Base-by-base conservation (phyloP, 2,329 filamentous ascomycete species). In the Fusarium redolens region DNA sequence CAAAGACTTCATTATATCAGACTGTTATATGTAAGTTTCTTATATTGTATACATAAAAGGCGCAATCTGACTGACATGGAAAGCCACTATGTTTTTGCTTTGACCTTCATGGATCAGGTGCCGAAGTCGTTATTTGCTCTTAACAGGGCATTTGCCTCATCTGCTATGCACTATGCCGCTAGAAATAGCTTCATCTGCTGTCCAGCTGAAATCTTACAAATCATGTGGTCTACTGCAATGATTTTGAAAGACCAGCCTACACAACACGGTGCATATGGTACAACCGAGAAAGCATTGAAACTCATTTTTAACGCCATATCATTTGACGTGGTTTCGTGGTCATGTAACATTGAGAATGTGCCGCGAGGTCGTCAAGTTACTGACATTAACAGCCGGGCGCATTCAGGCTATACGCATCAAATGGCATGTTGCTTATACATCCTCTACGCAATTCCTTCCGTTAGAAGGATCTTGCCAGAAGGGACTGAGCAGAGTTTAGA, bases 141-240 rank as follows among this genome's bases (percentile, higher is more conserved):
- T 7, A 18, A 64, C 5, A 31, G n/a, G 4, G 25, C 37, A 33
- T 43, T 58, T 22, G 43, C 61, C n/a, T 41, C 61, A 20, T 51
- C 61, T 10, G 54, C 57, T 15, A 64, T 64, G 13, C 61, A 57
- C 14, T 59, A 59, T 28, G 61, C 54, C 14, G 56, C 61, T 33
- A 31, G 48, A 10, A 64, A 64, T 48, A 64, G 61, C 54, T 64
- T 50, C 5, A 64, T 64, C 6, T 64, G 61, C 35, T 64, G 54
- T 10, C 61, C 61, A 3, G 43, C 61, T 25, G 61, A 64, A 15
- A 59, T 64, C n/a, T 6, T 64, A 22, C 37, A 38, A 22, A 59
- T 59, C 7, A 22, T 64, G 31, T 45, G 47, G 44, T 47, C 44
- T 11, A 57, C 47, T 7, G 61, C 61, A 25, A 56, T 41, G 37